These are phyloP conservation scores for Umbilicus rupestris DNA, from an alignment of 164 flowering plant genomes.

Conservation along the genomic window DNA sequence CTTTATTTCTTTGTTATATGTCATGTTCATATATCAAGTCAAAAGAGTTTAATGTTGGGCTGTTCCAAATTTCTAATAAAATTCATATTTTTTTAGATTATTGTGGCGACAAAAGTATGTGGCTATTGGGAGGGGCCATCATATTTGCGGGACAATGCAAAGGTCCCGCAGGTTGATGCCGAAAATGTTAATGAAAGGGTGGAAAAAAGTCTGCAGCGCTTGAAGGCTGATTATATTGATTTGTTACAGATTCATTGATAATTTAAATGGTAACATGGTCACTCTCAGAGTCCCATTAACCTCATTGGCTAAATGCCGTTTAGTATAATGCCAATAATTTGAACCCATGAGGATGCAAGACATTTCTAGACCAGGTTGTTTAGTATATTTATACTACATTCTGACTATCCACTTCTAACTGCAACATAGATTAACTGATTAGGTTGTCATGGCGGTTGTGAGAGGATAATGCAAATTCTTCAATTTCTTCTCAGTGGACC, in stretches of 20 bases:
- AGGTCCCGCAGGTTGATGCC: slow-evolving; percentile 78
- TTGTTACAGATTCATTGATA: slow-evolving; percentile 94
- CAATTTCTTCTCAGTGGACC: slow-evolving; percentile 55
- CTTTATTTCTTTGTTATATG: not conserved
- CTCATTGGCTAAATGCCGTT: not conserved
- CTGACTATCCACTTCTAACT: not conserved
- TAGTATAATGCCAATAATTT: not conserved
- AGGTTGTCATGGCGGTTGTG: not conserved
- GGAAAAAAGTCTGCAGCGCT: slow-evolving; percentile 91
- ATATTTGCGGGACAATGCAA: slow-evolving; percentile 64
- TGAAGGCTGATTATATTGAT: slow-evolving; percentile 86
- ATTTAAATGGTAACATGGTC: not conserved
- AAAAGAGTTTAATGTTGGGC: not conserved
- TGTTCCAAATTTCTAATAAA: not conserved
- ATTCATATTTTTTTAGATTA: slow-evolving; percentile 32
- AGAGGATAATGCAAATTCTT: not conserved
- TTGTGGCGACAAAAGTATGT: slow-evolving; percentile 82
- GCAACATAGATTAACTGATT: not conserved
- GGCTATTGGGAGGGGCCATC: slow-evolving; percentile 71
- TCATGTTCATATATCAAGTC: not conserved
- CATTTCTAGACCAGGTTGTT: not conserved
- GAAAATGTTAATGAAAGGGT: slow-evolving; percentile 85
- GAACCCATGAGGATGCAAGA: too few species aligned
- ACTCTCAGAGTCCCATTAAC: not conserved
- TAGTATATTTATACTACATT: slow-evolving; percentile 4